Evolutionary conservation across 73 alveolate genomes (phyloP), one percentile per base, ranked within the genome.

Genomic region (Paramecium sonneborni): DNA sequence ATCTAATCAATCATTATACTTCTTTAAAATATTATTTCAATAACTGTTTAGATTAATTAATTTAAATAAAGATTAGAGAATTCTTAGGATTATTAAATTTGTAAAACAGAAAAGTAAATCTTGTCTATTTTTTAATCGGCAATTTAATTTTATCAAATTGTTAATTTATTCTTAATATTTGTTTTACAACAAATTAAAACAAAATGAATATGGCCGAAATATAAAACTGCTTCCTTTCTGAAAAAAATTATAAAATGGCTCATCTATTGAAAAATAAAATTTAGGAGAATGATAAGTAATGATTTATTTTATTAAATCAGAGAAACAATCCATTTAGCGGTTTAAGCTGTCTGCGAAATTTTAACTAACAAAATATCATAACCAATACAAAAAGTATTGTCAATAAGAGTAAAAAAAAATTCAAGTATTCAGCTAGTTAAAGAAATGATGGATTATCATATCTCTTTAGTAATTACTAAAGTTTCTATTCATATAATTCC

Each of bases 361-460:
- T 32, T 69, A 28, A 28, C 32, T 28, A 32, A 69, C 55, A 1
- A 7, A 69, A 26, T 23, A 10, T 23, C 52, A 23, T 20, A 69
- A 32, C 85, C 85, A 6, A 2, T 69, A 30, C 38, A 69, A 37
- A 69, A 69, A 69, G 85, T 69, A 5, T 69, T 69, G 28, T 24
- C 85, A 69, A n/a, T 69, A 26, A 69, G 85, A 32, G 85, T 69
- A 69, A 69, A 37, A 23, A n/a, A 26, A 28, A 69, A 7, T 21
- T 8, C 12, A 3, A 24, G 85, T 30, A 30, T 69, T 23, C 44
- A 76, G 88, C 35, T 76, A 41, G 68, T 76, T 0, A 76, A 76
- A 76, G 88, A 76, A 21, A 24, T 76, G 8, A 76, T 76, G 88
- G 88, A 76, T 20, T 21, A 12, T 23, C 88, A 76, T 21, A 18